Conservation (phyloP, 148 eudicot genomes). For the Rhododendron vialii region DNA sequence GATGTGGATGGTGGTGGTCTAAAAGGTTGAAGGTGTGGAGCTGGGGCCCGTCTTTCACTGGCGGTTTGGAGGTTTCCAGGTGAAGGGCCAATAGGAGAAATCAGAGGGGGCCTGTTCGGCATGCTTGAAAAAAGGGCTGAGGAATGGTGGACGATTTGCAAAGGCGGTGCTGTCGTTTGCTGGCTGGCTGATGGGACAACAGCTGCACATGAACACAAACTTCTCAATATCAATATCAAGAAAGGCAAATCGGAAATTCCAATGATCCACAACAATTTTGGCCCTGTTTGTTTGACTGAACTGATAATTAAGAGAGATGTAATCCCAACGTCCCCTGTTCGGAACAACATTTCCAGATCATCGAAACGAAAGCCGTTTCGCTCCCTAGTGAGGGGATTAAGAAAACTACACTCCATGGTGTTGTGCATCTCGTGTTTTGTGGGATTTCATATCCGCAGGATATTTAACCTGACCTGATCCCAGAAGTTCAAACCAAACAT, state of each 20-base stretch:
- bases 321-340: background rate
- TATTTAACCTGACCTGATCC: background rate
- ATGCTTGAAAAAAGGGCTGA: slow-evolving; percentile 23
- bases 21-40: slow-evolving; percentile 52
- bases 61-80: slow-evolving; percentile 22
- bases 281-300: background rate
- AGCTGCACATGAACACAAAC: background rate
- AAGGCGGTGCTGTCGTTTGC: slow-evolving; percentile 24
- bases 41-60: slow-evolving; percentile 39
- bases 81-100: slow-evolving; percentile 28
- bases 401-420: background rate
- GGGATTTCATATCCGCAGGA: background rate
- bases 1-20: slow-evolving; percentile 22
- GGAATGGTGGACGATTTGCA: slow-evolving; percentile 24
- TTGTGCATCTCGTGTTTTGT: background rate
- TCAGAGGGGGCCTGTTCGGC: slow-evolving; percentile 31
- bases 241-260: background rate
- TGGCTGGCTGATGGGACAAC: slow-evolving; percentile 17
- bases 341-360: too few species aligned
- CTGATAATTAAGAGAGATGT: background rate
- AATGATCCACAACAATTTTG: background rate
- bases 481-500: background rate
- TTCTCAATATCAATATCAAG: background rate
- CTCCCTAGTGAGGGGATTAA: background rate
- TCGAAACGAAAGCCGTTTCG: too few species aligned